These are phyloP conservation scores for Sphaerobolus stellatus DNA, from an alignment of 1,284 basidiomycete genomes.

Conservation along the genomic window DNA sequence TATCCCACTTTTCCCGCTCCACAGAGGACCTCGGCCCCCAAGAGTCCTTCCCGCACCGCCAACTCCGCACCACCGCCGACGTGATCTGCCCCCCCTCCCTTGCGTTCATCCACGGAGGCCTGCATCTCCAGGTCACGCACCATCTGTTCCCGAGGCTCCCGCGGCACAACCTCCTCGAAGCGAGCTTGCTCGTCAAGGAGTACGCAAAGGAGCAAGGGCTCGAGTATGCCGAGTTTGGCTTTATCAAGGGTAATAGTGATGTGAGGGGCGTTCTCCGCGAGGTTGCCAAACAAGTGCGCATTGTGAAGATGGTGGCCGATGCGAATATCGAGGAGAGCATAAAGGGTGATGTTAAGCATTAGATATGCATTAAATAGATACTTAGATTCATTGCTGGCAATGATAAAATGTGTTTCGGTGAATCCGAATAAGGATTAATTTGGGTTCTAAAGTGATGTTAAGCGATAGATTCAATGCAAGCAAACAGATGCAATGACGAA, in stretches of 20 bases:
- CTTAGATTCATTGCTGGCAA: not conserved
- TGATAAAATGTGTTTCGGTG: too few species aligned
- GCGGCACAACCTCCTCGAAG: constrained; percentile 86
- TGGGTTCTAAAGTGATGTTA: too few species aligned
- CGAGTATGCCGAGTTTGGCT: constrained; percentile 88
- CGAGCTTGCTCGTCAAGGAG: constrained; percentile 79
- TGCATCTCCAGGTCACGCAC: constrained; percentile 95
- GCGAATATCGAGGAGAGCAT: constrained; percentile 61
- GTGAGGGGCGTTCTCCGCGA: constrained; percentile 74
- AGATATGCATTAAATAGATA: not conserved
- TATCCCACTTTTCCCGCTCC: constrained; percentile 97
- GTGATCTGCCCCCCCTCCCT: constrained; percentile 84
- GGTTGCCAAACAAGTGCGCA: constrained; percentile 80
- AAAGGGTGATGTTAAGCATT: constrained; percentile 27
- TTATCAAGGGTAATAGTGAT: constrained; percentile 78
- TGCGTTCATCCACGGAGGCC: constrained; percentile 90
- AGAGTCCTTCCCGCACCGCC: constrained; percentile 91
- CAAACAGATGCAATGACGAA: not conserved
- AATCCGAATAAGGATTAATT: too few species aligned
- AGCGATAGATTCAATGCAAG: too few species aligned
- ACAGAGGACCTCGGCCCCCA: constrained; percentile 87
- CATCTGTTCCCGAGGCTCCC: constrained; percentile 96
- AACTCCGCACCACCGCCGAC: constrained; percentile 95
- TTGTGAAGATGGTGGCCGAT: constrained; percentile 73
- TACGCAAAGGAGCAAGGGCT: constrained; percentile 84